Evolutionary conservation across 208 protist species (phyloP), one percentile per base, ranked within the genome.

Genomic region (Angomonas desouzai): DNA sequence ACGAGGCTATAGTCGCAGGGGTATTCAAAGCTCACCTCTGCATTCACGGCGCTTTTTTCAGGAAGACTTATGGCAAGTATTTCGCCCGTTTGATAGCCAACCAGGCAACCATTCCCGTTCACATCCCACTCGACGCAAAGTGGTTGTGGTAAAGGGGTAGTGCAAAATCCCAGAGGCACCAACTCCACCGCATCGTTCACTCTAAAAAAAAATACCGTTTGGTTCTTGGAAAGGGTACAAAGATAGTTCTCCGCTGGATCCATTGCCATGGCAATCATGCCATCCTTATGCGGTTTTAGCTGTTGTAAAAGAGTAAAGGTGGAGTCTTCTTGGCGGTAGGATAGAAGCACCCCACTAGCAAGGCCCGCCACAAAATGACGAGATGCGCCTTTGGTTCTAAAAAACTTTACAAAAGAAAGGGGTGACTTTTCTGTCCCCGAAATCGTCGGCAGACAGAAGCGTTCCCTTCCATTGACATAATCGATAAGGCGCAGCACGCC

Each of bases 141-240:
- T 23, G 77, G 80, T 48, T 79, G 64, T 11, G 51, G 10, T 4
- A 95, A 38, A 2, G 87, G 85, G 9, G 87, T 47, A 3, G 59
- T 61, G 56, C 91, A 92, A 68, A 93, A 97, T 4, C 93, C 93
- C 34, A 94, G 64, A 13, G 95, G 87, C 43, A 57, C 7, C 28
- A 92, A 69, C 3, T 61, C 32, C 30, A 56, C 64, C 3, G 72
- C 33, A 16, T 72, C 47, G 18, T 16, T 23, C n/a, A 92, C 73
- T 0, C 66, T 58, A 59, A 98, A 96, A 78, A 98, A 98, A 64
- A 98, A 99, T n/a, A 96, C 70, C 9, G 80, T 91, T 1, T 83
- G 84, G 62, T 96, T 77, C 3, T 29, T 62, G 1, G 91, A 81
- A 20, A 88, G 76, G 28, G 93, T 98, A 18, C 83, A 97, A 2